Evolutionary conservation across 345 rosid species (phyloP), one percentile per base, ranked within the genome.

Genomic region (Cardamine resedifolia): DNA sequence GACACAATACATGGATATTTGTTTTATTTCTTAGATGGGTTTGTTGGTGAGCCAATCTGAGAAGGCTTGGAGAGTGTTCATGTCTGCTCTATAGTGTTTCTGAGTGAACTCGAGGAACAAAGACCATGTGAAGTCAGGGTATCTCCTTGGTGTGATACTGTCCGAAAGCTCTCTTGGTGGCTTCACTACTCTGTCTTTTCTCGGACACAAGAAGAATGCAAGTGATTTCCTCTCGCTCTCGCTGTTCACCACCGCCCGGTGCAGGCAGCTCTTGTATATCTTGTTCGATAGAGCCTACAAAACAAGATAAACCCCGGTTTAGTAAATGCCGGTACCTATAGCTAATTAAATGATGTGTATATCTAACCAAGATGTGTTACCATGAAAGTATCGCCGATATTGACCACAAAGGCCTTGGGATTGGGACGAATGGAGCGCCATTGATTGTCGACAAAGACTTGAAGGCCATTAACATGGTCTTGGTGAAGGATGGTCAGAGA

Each of bases 371-470:
- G 14, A 50, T 58, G 52, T 57, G 27, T 79, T 85, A 95, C 99
- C 99, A 90, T 87, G 89, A 95, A 95, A 61, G 99, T 95, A 82
- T 95, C 99, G n/a, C 99, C 99, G 39, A 91, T 84, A 86, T 95
- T 95, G 68, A 95, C 90, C 45, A 95, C 99, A 72, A 95, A 95
- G 6, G 94, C 92, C 7, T 87, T 66, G 66, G 81, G 78, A 74
- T 87, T 90, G 0, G 99, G 99, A 82, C 70, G 68, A 62, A 95
- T 76, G n/a, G 90, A 83, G 7, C 80, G 90, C 99, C 98, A 95
- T 66, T 90, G 77, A 30, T 87, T 69, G 72, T 92, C 96, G 3
- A 87, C 88, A 71, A 85, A 88, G 71, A 95, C 99, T 75, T 95
- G 98, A 76, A 95, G 98, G 28, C 99, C 99, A 15, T 87, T 86